These are phyloP conservation scores for Turritis glabra DNA, from an alignment of 345 rosid species.

Conservation along the genomic window DNA sequence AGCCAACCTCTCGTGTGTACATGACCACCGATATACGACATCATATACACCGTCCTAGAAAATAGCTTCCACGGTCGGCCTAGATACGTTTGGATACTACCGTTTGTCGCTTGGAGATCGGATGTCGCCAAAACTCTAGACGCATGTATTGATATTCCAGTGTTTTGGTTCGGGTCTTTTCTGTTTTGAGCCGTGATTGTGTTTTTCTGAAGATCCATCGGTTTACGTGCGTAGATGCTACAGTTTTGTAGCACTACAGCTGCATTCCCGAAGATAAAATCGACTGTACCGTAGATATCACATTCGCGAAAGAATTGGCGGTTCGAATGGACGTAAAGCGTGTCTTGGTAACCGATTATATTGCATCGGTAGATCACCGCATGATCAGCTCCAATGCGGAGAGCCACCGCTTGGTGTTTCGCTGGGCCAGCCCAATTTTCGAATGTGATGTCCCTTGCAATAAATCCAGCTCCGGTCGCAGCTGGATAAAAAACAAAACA, in stretches of 20 bases:
- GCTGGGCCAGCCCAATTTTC: conserved; percentile 84
- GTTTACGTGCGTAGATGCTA: conserved; percentile 79
- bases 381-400: conserved; percentile 90
- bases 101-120: conserved; percentile 57
- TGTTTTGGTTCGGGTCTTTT: conserved; percentile 92
- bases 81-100: conserved; percentile 60
- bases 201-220: conserved; percentile 75
- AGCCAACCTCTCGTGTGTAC: conserved; percentile 92
- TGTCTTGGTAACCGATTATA: conserved; percentile 86
- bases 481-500: conserved; percentile 44
- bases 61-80: conserved; percentile 96
- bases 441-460: conserved; percentile 91
- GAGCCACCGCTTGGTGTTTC: conserved; percentile 98
- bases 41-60: conserved; percentile 74
- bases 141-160: conserved; percentile 93
- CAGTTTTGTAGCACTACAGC: conserved; percentile 93
- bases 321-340: conserved; percentile 89
- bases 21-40: conserved; percentile 72
- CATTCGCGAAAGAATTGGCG: conserved; percentile 94
- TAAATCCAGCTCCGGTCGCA: conserved; percentile 89
- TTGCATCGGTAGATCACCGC: conserved; percentile 85
- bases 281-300: conserved; percentile 85
- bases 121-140: conserved; percentile 57
- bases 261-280: conserved; percentile 92
- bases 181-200: conserved; percentile 98